Percentiles rank a stretch among this genome's conserved stretches.
Conservation (phyloP, 176 grass and related monocot species). For the Triticum turgidum region DNA sequence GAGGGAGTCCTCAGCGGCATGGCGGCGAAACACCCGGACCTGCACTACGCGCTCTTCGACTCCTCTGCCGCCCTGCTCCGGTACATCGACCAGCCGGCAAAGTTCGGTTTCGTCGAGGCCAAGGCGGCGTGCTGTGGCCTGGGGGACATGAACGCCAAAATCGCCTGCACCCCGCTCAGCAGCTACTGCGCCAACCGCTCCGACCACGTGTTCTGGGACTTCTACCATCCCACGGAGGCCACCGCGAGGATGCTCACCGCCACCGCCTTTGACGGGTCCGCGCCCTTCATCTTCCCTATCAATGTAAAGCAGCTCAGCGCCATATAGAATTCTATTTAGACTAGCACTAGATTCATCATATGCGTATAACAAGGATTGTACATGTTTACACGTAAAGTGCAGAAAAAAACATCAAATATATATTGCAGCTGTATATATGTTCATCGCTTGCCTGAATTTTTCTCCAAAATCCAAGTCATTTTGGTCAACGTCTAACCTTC, state of each 20-base stretch:
- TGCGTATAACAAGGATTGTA: not conserved
- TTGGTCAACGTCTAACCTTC: too few relatives aligned
- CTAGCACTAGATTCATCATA: not conserved
- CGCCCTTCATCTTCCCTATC: conserved; percentile 58
- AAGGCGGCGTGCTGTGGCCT: conserved; percentile 2
- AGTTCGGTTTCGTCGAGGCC: not conserved
- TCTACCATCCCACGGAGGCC: conserved; percentile 22
- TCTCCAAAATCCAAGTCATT: too few relatives aligned
- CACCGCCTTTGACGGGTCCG: conserved; percentile 48
- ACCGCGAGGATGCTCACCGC: conserved; percentile 40
- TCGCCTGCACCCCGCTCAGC: conserved; percentile 42
- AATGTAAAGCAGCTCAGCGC: not conserved
- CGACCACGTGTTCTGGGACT: not conserved
- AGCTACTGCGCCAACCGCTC: not conserved
- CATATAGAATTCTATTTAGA: conserved; percentile 33
- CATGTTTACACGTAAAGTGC: too few relatives aligned
- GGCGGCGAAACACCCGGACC: not conserved
- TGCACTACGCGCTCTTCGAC: conserved; percentile 24
- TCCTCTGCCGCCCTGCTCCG: not conserved
- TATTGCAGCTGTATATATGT: too few relatives aligned
- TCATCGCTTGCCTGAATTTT: too few relatives aligned
- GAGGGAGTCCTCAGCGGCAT: conserved; percentile 39
- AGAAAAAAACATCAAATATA: too few relatives aligned
- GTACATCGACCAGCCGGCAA: not conserved
- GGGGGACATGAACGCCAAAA: conserved; percentile 71